Base-by-base conservation (phyloP, 371 early-diverging fungal genomes). In the Circinella umbellata region DNA sequence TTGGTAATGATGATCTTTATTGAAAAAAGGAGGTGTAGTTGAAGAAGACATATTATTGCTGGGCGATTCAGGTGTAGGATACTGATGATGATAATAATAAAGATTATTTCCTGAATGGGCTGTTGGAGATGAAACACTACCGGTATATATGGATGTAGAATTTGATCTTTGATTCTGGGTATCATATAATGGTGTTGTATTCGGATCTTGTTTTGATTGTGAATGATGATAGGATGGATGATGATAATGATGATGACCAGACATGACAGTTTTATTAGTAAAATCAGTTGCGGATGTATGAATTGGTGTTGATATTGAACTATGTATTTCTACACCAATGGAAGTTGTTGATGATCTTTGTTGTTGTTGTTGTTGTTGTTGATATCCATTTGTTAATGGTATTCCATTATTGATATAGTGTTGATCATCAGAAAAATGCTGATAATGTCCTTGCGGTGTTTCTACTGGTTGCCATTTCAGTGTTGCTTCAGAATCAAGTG, bases 401-500 rank as follows among this genome's bases (percentile, higher is more conserved):
- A 51, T 0, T 15, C 17, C 15, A n/a, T 8, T 17, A 51, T 17
- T 51, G 3, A 4, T 17, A n/a, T 51, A n/a, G 0, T 8, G 51
- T n/a, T 47, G 47, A 11, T 51, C 51, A 13, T 15, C 51, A 59
- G 34, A 27, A 37, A 8, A 34, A 34, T 37, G 17, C 36, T 59
- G 60, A 39, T 42, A 42, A 46, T 67, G 67, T 34, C 54, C 67
- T 13, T 38, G 55, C 10, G 68, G 68, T 4, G 68, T 67, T 37
- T 67, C 68, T 7, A 67, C 68, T 20, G 68, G 68, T 7, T 67
- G 68, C 68, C 68, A 67, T 61, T 53, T 61, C 35, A 67, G 38
- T 9, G 68, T 64, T 35, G 64, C 38, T 34, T 18, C 20, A 20
- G 20, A 11, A 27, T 4, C 27, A 27, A 7, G 15, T 53, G 53